phyloP scores from a whole-genome alignment of 1,139 yeast genomes.

The Blastobotrys arbuscula region DNA sequence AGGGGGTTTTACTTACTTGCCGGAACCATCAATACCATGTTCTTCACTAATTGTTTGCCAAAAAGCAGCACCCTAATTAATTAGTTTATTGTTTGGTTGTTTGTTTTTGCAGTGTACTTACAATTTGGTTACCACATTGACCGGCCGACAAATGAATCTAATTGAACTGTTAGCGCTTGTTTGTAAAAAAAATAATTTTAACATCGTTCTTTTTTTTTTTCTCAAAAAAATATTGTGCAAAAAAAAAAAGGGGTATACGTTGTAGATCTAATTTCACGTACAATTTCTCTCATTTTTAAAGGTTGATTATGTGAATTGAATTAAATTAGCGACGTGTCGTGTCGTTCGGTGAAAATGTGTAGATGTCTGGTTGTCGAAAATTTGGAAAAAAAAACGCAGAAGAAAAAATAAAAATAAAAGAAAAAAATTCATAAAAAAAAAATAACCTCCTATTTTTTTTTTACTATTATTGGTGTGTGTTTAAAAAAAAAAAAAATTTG shows the following conservation, averaged over 20 bases:
- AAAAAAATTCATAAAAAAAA: too few species aligned
- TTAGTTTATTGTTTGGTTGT: conserved; percentile 5
- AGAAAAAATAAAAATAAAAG: too few species aligned
- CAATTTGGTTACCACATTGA: conserved; percentile 99
- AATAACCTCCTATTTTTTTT: neutral
- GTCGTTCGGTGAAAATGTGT: neutral
- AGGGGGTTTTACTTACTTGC: conserved; percentile 33
- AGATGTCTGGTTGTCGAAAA: conserved; percentile 3
- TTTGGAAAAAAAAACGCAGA: conserved; percentile 1
- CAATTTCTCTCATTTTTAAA: conserved; percentile 26
- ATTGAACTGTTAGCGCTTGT: neutral
- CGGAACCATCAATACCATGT: conserved; percentile 86
- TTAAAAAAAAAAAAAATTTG: neutral
- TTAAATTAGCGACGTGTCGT: conserved; percentile 2
- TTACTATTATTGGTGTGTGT: neutral
- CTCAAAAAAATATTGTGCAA: neutral
- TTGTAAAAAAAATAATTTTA: conserved; percentile 19
- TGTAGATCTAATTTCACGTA: conserved; percentile 14
- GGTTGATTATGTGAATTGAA: neutral
- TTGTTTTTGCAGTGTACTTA: conserved; percentile 36
- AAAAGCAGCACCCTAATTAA: conserved; percentile 76
- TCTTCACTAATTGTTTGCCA: conserved; percentile 98
- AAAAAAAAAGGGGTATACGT: neutral
- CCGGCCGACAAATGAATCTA: conserved; percentile 97
- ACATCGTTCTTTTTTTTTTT: conserved; percentile 22